A percentile compares a stretch with the other conserved stretches of the same genome.
phyloP scores from a whole-genome alignment of 768 basidiomycete genomes.

The Ephemerocybe angulata region DNA sequence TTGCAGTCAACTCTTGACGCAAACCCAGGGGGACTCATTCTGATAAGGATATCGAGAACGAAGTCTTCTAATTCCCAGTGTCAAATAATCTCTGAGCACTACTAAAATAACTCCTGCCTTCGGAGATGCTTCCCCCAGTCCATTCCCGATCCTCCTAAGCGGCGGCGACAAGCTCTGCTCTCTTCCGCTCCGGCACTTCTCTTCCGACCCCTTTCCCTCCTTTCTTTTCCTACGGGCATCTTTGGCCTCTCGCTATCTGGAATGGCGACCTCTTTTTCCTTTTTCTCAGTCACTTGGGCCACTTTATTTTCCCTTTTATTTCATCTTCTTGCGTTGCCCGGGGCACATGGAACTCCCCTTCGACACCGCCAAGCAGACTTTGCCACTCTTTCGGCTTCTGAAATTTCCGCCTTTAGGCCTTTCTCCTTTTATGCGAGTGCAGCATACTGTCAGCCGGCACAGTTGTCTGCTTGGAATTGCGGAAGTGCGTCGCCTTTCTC shows the following conservation, averaged over 20 bases:
- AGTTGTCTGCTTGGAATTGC: constrained; percentile 49
- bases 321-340: not conserved
- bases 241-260: not conserved
- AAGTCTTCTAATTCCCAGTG: not conserved
- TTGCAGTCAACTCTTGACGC: not conserved
- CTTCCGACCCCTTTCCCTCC: not conserved
- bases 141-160: not conserved
- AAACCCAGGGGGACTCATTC: not conserved
- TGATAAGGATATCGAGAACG: not conserved
- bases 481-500: constrained; percentile 27
- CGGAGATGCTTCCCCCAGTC: not conserved
- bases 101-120: not conserved
- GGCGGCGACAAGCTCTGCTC: not conserved
- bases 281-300: not conserved
- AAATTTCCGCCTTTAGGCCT: constrained; percentile 43
- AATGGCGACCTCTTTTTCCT: not conserved
- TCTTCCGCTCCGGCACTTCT: not conserved
- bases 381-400: constrained; percentile 31
- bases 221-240: not conserved
- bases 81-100: not conserved
- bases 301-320: not conserved
- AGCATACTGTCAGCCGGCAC: constrained; percentile 44
- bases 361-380: constrained; percentile 22
- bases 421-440: constrained; percentile 49
- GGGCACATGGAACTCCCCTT: not conserved